These are phyloP conservation scores for Aureobasidium pullulans DNA, from an alignment of 2,329 filamentous ascomycete species.

Conservation along the genomic window DNA sequence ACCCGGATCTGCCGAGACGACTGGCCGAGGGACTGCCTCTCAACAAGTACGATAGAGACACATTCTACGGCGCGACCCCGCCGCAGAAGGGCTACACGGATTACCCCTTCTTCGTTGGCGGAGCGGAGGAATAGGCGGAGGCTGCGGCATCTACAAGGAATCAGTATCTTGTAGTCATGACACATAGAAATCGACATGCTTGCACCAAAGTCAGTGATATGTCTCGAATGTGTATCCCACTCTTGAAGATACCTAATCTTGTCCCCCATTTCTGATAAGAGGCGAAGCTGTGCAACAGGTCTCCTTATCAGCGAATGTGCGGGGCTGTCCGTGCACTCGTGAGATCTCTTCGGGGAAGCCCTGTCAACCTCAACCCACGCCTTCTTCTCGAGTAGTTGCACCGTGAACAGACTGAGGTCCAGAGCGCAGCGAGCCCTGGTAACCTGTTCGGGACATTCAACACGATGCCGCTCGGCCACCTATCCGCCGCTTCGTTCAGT, in stretches of 20 bases:
- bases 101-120: conserved; percentile 24
- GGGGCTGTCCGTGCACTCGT: not conserved
- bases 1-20: conserved; percentile 40
- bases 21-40: conserved; percentile 35
- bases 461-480: not conserved
- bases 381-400: too few species aligned
- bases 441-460: not conserved
- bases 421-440: not conserved
- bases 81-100: conserved; percentile 31
- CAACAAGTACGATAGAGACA: conserved; percentile 33
- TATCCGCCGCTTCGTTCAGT: not conserved
- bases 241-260: not conserved
- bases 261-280: conserved; percentile 8
- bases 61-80: conserved; percentile 31
- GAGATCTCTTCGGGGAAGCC: too few species aligned
- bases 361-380: too few species aligned
- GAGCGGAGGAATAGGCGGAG: not conserved
- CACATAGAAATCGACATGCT: not conserved
- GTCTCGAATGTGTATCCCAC: not conserved
- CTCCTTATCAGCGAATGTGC: not conserved
- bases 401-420: not conserved
- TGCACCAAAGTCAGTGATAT: not conserved
- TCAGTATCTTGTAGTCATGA: not conserved
- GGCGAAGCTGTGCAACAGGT: not conserved
- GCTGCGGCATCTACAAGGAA: not conserved